Percentiles rank a stretch among this genome's conserved stretches.
Conservation (phyloP, 352 stramenopile species). For the Phytophthora pini region DNA sequence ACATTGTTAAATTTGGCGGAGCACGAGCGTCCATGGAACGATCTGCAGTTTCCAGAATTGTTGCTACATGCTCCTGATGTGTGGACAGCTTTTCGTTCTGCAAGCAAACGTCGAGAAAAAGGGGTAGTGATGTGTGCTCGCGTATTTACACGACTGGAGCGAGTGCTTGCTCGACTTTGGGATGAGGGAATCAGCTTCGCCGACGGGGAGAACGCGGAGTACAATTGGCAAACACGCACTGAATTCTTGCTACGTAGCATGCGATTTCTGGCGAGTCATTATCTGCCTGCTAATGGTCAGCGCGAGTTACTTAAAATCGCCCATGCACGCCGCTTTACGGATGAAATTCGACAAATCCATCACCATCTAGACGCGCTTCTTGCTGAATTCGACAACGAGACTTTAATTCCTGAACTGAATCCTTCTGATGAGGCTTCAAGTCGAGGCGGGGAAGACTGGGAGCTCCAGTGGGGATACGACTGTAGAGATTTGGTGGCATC, state of each 20-base stretch:
- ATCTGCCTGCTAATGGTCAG: constrained; percentile 21
- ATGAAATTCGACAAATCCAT: constrained; percentile 39
- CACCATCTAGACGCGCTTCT: constrained; percentile 34
- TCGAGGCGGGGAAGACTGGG: constrained; percentile 20
- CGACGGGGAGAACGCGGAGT: constrained; percentile 24
- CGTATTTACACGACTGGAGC: constrained; percentile 33
- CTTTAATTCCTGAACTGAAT: not conserved
- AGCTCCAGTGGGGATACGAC: constrained; percentile 36
- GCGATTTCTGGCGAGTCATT: constrained; percentile 28
- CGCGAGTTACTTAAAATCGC: constrained; percentile 34
- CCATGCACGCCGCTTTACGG: constrained; percentile 29
- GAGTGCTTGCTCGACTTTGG: constrained; percentile 34
- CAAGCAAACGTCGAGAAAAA: constrained; percentile 25
- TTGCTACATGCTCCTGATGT: constrained; percentile 38
- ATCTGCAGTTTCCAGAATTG: constrained; percentile 38
- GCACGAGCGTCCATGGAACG: constrained; percentile 31
- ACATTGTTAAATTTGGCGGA: constrained; percentile 28
- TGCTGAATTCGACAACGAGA: constrained; percentile 32
- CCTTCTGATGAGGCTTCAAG: constrained; percentile 8
- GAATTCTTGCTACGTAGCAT: constrained; percentile 42
- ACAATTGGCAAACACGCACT: constrained; percentile 41
- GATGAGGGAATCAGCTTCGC: constrained; percentile 31
- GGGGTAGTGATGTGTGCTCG: constrained; percentile 34
- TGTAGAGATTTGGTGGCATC: constrained; percentile 25
- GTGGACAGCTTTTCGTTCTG: constrained; percentile 35